Conservation (phyloP, 2,329 filamentous ascomycete species). For the Cladosporium colombiae region DNA sequence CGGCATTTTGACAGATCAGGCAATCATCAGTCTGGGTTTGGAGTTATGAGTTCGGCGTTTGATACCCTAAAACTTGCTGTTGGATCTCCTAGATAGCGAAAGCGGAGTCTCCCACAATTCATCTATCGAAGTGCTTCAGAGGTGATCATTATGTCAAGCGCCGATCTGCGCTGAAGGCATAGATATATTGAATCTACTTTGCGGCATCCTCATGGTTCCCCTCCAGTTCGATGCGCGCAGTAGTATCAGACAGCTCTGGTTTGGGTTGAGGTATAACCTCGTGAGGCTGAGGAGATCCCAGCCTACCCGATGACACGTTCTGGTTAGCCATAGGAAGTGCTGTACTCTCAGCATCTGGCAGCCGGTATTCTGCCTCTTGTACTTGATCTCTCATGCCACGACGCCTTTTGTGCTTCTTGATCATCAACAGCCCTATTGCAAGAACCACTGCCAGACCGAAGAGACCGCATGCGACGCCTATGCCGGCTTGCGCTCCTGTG, state of each 20-base stretch:
- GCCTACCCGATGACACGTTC: neutral
- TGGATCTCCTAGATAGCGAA: neutral
- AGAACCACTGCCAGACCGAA: slow-evolving; percentile 5
- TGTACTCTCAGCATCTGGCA: neutral
- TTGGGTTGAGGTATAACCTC: neutral
- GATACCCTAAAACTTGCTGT: neutral
- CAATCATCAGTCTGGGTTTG: neutral
- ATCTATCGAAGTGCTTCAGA: neutral
- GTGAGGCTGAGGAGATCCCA: neutral
- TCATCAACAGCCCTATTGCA: neutral
- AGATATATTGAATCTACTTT: neutral
- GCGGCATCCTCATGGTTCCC: neutral
- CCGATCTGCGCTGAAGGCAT: neutral
- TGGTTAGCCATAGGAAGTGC: neutral
- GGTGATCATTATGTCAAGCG: neutral
- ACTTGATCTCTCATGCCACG: neutral
- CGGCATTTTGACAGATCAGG: neutral
- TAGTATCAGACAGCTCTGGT: neutral
- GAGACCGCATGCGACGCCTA: slow-evolving; percentile 21
- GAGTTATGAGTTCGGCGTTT: neutral
- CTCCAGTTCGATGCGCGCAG: neutral
- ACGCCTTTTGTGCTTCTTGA: slow-evolving; percentile 6
- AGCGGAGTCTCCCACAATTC: neutral
- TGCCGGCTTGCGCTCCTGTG: slow-evolving; percentile 18
- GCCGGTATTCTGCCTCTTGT: no score